Conservation (phyloP, 2,329 filamentous ascomycete species). For the Trichoderma sp. region DNA sequence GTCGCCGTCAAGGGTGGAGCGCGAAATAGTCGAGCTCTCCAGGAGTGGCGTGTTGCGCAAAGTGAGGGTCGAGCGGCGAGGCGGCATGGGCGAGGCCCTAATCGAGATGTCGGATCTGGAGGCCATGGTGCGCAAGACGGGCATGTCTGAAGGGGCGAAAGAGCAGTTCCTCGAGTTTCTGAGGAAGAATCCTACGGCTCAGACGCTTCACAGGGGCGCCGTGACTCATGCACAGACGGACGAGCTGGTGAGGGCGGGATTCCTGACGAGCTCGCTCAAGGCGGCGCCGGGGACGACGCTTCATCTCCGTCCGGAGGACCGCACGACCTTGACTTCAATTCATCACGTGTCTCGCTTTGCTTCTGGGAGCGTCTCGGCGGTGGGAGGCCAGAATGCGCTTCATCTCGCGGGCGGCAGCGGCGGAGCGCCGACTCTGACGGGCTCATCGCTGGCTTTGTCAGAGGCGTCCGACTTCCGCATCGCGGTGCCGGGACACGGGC, state of each 20-base stretch:
- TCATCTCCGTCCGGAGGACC: constrained; percentile 50
- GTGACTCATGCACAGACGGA: constrained; percentile 49
- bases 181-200: constrained; percentile 45
- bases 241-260: constrained; percentile 61
- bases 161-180: constrained; percentile 53
- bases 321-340: constrained; percentile 57
- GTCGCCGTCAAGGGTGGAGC: constrained; percentile 62
- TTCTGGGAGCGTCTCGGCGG: constrained; percentile 65
- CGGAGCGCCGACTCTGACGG: constrained; percentile 33
- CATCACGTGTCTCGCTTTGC: constrained; percentile 61
- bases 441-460: constrained; percentile 23
- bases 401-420: constrained; percentile 60
- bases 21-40: constrained; percentile 62
- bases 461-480: constrained; percentile 43
- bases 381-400: constrained; percentile 65
- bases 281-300: constrained; percentile 36
- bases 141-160: constrained; percentile 42
- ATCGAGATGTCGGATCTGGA: constrained; percentile 58
- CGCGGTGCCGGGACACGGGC: constrained; percentile 64
- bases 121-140: constrained; percentile 39
- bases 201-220: constrained; percentile 28
- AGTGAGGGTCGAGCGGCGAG: constrained; percentile 60
- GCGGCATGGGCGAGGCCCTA: constrained; percentile 61
- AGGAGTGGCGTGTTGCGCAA: constrained; percentile 56
- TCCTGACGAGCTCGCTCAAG: constrained; percentile 53